These are phyloP conservation scores for Dactylellina parvicollis DNA, from an alignment of 2,329 filamentous ascomycete genomes.

Conservation along the genomic window DNA sequence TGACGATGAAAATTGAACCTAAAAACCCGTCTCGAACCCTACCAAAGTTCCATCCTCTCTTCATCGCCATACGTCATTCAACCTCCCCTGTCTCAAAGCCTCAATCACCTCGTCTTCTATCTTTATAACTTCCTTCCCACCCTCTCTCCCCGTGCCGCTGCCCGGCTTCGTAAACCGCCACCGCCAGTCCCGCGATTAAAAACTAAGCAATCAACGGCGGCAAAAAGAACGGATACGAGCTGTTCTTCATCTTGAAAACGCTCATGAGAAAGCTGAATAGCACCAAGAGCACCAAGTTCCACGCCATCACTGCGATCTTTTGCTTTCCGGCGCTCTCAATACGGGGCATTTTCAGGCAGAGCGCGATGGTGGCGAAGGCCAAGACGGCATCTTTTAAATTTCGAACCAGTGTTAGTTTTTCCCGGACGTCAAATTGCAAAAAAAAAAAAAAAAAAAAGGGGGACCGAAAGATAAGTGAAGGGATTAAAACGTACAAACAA, in stretches of 20 bases:
- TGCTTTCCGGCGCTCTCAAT: slow-evolving; percentile 80
- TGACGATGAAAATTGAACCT: background rate
- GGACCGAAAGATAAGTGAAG: slow-evolving; percentile 11
- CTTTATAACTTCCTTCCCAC: background rate
- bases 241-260: slow-evolving; percentile 93
- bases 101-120: too few relatives aligned
- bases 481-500: slow-evolving; percentile 77
- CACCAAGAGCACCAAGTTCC: slow-evolving; percentile 78
- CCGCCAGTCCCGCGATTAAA: background rate
- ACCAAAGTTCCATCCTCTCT: background rate
- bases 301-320: slow-evolving; percentile 81
- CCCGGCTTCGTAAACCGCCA: background rate
- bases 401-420: slow-evolving; percentile 26
- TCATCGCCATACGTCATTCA: background rate
- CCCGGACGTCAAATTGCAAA: too few relatives aligned
- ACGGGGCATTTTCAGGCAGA: slow-evolving; percentile 91
- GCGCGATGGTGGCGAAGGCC: slow-evolving; percentile 88
- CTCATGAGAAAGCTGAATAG: slow-evolving; percentile 95
- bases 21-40: background rate
- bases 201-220: slow-evolving; percentile 76
- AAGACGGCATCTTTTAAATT: slow-evolving; percentile 74
- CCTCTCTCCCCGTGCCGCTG: background rate
- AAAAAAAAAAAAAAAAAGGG: too few relatives aligned
- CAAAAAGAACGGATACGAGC: slow-evolving; percentile 90
- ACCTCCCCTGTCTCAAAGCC: too few relatives aligned